phyloP scores from a whole-genome alignment of 83 land plant genomes.

The Thuja plicata region DNA sequence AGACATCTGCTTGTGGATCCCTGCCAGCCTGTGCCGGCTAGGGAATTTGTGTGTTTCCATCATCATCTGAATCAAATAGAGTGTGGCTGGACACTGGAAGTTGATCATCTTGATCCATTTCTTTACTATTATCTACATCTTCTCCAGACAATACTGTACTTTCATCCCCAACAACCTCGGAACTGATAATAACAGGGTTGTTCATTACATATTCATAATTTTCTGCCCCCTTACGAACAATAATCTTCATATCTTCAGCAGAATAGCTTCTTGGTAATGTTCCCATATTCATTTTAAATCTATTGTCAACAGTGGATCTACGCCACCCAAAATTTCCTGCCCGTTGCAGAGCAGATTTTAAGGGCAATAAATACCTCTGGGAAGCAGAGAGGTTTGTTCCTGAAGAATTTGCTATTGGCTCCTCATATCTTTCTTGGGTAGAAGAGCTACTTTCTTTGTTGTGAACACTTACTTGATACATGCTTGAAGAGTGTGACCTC shows the following conservation, averaged over 20 bases:
- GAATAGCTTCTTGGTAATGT: constrained; percentile 3
- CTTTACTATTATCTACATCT: neutral
- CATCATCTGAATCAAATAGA: constrained; percentile 7
- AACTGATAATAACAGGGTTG: neutral
- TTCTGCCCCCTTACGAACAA: neutral
- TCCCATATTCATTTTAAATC: neutral
- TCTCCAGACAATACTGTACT: neutral
- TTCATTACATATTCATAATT: neutral
- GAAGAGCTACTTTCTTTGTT: neutral
- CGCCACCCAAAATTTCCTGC: constrained; percentile 5
- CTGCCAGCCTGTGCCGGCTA: neutral
- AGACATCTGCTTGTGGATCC: neutral
- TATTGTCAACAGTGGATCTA: neutral
- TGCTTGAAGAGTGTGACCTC: constrained; percentile 3
- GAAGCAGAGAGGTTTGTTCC: neutral
- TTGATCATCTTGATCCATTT: constrained; percentile 9
- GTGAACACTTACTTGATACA: neutral
- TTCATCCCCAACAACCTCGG: neutral
- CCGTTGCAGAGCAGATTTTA: constrained; percentile 3
- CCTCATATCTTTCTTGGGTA: neutral
- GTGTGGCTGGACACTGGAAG: constrained; percentile 16
- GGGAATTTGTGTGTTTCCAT: neutral
- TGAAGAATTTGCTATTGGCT: neutral
- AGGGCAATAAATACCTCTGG: neutral
- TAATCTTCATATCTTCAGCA: neutral